phyloP scores from a whole-genome alignment of 768 basidiomycete genomes.

The Macrolepiota albuminosa region DNA sequence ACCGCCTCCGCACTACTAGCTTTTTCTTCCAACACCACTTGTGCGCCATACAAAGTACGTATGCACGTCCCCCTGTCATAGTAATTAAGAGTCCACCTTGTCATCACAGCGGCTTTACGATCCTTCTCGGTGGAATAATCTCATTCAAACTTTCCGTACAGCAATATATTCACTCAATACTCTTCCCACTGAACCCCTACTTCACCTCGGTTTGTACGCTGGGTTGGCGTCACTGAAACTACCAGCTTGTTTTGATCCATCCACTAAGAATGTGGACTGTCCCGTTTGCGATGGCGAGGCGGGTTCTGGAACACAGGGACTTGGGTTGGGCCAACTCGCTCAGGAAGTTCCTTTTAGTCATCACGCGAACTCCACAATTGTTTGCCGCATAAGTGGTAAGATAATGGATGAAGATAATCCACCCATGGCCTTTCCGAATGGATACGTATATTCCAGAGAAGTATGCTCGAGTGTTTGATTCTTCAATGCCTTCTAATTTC shows the following conservation, averaged over 20 bases:
- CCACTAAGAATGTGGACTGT: constrained; percentile 76
- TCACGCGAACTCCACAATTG: constrained; percentile 93
- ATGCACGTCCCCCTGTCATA: neutral
- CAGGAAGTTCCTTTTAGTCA: constrained; percentile 88
- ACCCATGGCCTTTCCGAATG: constrained; percentile 89
- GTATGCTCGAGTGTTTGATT: constrained; percentile 35
- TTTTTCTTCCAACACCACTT: constrained; percentile 64
- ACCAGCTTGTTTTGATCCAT: constrained; percentile 69
- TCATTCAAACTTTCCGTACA: constrained; percentile 75
- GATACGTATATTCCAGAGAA: constrained; percentile 91
- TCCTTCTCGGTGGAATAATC: constrained; percentile 64
- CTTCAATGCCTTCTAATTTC: constrained; percentile 7
- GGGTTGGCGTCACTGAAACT: constrained; percentile 89
- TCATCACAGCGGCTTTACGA: constrained; percentile 75
- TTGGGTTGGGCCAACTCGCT: constrained; percentile 70
- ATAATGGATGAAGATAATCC: constrained; percentile 95
- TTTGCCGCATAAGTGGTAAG: constrained; percentile 84
- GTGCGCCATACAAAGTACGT: constrained; percentile 75
- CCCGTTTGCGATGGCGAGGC: constrained; percentile 78
- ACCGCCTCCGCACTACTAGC: constrained; percentile 76
- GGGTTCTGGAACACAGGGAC: constrained; percentile 27
- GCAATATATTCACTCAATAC: constrained; percentile 87
- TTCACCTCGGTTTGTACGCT: constrained; percentile 85
- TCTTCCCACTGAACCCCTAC: constrained; percentile 80
- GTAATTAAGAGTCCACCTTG: constrained; percentile 1